Percentiles rank a stretch among this genome's conserved stretches.
These are phyloP conservation scores for Filobasidium wieringae DNA, from an alignment of 768 basidiomycete genomes.

Conservation along the genomic window DNA sequence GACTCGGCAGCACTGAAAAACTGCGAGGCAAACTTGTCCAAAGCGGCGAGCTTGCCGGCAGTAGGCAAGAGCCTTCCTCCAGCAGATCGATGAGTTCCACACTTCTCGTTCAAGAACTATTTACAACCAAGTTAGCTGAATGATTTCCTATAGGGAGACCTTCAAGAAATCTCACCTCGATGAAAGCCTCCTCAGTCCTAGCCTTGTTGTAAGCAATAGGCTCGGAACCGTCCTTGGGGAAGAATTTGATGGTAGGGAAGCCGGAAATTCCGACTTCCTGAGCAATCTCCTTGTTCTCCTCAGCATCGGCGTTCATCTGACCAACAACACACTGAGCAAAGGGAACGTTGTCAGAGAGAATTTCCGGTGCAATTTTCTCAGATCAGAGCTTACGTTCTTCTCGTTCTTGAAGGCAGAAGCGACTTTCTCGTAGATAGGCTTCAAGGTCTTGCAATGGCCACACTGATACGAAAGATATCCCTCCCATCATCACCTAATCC, in stretches of 20 bases:
- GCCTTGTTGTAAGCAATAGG: conserved; percentile 57
- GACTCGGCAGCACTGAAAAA: conserved; percentile 56
- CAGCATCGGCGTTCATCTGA: conserved; percentile 79
- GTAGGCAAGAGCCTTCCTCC: conserved; percentile 65
- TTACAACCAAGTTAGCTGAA: too few species aligned
- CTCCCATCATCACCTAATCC: conserved; percentile 1
- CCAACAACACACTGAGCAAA: conserved; percentile 65
- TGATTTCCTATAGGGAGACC: neutral
- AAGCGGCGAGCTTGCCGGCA: conserved; percentile 64
- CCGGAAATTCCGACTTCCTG: conserved; percentile 58
- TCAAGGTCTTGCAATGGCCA: conserved; percentile 86
- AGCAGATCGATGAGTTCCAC: conserved; percentile 69
- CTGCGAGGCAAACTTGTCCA: conserved; percentile 64
- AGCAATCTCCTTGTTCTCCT: conserved; percentile 61
- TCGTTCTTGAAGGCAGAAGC: conserved; percentile 69
- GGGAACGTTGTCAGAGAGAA: neutral
- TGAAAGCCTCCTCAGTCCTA: conserved; percentile 44
- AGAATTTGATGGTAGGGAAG: conserved; percentile 95
- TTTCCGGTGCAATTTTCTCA: too few species aligned
- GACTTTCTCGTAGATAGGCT: conserved; percentile 75
- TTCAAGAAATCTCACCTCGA: conserved; percentile 23
- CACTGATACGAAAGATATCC: conserved; percentile 48
- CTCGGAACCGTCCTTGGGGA: conserved; percentile 54
- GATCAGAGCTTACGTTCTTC: conserved; percentile 55
- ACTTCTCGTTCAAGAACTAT: conserved; percentile 42